Evolutionary conservation across 2,329 filamentous ascomycete species (phyloP).

Genomic region (Fusarium sp.): DNA sequence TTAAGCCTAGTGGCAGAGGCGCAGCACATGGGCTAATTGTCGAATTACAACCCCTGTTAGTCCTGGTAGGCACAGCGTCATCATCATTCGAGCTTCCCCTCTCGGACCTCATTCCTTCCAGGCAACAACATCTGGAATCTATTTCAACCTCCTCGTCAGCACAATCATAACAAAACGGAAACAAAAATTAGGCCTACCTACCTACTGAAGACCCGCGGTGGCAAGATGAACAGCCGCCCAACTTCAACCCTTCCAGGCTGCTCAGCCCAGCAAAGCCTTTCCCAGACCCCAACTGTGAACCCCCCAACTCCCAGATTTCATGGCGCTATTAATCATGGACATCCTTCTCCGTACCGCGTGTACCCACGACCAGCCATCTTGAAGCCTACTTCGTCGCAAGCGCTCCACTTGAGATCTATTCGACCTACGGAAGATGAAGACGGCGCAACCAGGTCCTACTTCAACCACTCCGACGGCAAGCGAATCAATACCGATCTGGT

Average conservation of each 20-base stretch:
- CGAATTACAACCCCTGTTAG: background rate
- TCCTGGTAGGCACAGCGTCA: background rate
- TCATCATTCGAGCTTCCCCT: background rate
- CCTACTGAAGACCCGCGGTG: background rate
- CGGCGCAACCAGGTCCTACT: constrained; percentile 32
- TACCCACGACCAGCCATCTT: background rate
- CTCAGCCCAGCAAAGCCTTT: background rate
- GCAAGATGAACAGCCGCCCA: background rate
- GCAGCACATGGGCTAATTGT: background rate
- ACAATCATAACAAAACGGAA: background rate
- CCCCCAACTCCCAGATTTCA: background rate
- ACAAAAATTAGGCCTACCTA: background rate
- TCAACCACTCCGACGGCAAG: constrained; percentile 54
- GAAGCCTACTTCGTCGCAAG: background rate
- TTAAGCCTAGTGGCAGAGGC: too few relatives aligned
- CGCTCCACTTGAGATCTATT: background rate
- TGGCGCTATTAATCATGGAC: background rate
- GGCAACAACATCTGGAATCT: background rate
- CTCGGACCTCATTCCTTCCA: background rate
- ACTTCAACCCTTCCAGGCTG: background rate
- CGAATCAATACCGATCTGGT: constrained; percentile 58
- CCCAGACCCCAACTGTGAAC: background rate
- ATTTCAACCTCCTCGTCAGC: background rate
- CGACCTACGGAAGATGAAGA: background rate
- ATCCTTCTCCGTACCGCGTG: background rate